Evolutionary conservation across 176 grass and related monocot species (phyloP).

Genomic region (Eragrostis nindensis): DNA sequence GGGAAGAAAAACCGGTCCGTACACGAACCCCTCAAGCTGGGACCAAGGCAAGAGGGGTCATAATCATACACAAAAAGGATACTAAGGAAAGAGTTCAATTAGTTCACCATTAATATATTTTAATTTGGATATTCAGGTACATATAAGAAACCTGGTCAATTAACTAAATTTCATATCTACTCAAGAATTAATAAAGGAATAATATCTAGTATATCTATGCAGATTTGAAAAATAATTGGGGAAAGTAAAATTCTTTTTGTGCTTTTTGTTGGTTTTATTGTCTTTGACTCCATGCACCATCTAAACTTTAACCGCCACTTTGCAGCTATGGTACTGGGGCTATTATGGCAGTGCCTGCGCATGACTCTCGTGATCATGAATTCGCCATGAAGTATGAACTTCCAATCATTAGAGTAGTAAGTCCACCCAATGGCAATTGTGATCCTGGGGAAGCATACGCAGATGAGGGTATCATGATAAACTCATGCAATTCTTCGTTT

Average conservation of each 20-base stretch:
- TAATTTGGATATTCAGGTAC: background rate
- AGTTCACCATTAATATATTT: slow-evolving; percentile 1
- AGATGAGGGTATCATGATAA: slow-evolving; percentile 82
- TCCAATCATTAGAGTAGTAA: slow-evolving; percentile 81
- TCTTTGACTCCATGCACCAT: background rate
- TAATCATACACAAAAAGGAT: too few species aligned
- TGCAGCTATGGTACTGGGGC: slow-evolving; percentile 94
- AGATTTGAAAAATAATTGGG: slow-evolving; percentile 11
- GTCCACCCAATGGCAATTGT: slow-evolving; percentile 48
- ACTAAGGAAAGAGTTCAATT: too few species aligned
- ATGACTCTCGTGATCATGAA: slow-evolving; percentile 90
- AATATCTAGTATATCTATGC: background rate
- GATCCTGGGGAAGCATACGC: slow-evolving; percentile 56
- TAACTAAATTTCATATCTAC: background rate
- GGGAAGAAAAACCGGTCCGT: too few species aligned
- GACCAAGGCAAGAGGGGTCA: too few species aligned
- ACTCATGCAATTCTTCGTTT: slow-evolving; percentile 73
- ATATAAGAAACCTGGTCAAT: background rate
- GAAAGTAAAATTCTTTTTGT: background rate
- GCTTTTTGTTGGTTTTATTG: slow-evolving; percentile 4
- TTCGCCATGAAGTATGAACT: slow-evolving; percentile 80
- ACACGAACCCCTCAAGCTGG: too few species aligned
- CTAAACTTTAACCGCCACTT: slow-evolving; percentile 20
- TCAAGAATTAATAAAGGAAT: background rate
- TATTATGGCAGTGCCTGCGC: slow-evolving; percentile 97